A percentile compares a stretch with the other conserved stretches of the same genome.
Evolutionary conservation across 768 basidiomycete genomes (phyloP).

Genomic region (Tylopilus vinaceipallidus): DNA sequence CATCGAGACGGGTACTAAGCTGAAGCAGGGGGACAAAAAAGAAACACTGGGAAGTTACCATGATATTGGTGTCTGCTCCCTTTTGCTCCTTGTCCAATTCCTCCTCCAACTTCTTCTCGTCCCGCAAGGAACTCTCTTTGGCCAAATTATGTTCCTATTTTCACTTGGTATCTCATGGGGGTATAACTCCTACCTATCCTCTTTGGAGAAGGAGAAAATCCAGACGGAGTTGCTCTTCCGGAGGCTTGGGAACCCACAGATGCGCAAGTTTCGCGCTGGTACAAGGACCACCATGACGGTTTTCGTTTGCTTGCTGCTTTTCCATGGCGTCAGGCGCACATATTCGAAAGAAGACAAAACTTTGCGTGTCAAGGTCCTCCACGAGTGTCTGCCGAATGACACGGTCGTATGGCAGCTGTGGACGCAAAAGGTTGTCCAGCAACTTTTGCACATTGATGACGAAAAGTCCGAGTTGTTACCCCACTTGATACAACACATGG

Average conservation of each 20-base stretch:
- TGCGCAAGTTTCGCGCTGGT: slow-evolving; percentile 14
- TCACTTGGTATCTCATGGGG: slow-evolving; percentile 34
- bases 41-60: slow-evolving; percentile 2
- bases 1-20: background rate
- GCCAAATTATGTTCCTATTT: slow-evolving; percentile 34
- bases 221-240: slow-evolving; percentile 17
- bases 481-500: background rate
- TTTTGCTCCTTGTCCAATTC: slow-evolving; percentile 32
- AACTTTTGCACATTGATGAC: slow-evolving; percentile 8
- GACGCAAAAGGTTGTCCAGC: slow-evolving; percentile 19
- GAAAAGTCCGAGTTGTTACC: background rate
- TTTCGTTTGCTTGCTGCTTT: slow-evolving; percentile 25
- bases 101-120: slow-evolving; percentile 34
- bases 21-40: background rate
- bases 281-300: slow-evolving; percentile 24
- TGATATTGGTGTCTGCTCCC: slow-evolving; percentile 25
- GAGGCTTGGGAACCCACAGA: slow-evolving; percentile 6
- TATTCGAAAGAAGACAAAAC: background rate
- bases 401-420: slow-evolving; percentile 25
- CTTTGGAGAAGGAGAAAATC: slow-evolving; percentile 34
- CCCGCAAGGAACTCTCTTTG: slow-evolving; percentile 34
- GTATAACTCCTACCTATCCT: slow-evolving; percentile 34
- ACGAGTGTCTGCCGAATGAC: slow-evolving; percentile 18
- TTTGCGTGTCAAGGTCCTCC: slow-evolving; percentile 10
- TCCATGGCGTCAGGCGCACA: slow-evolving; percentile 7